phyloP scores from a whole-genome alignment of 169 alveolate species.

The Perkinsus marinus region DNA sequence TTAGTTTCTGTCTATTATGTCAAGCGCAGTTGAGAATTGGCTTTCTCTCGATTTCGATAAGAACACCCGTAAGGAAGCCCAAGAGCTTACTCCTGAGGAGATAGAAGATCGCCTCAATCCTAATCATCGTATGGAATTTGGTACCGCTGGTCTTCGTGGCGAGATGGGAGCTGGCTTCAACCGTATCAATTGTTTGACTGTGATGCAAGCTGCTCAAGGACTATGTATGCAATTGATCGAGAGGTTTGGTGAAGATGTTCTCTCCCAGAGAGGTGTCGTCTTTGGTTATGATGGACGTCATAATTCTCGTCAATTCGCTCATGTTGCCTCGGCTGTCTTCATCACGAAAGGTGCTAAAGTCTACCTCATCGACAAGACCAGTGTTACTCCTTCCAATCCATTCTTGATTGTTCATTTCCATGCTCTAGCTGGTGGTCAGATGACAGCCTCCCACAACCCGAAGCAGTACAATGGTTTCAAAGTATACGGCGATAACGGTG shows the following conservation, averaged over 20 bases:
- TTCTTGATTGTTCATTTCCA: conserved; percentile 32
- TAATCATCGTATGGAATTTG: conserved; percentile 16
- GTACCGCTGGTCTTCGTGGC: conserved; percentile 46
- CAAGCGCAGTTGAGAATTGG: too few species aligned
- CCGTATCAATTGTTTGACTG: conserved; percentile 47
- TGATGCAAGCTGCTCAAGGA: conserved; percentile 50
- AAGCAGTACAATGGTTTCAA: conserved; percentile 46
- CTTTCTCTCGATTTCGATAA: too few species aligned
- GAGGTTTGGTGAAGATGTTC: conserved; percentile 25
- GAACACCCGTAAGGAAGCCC: too few species aligned
- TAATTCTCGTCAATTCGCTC: conserved; percentile 46
- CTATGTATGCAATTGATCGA: conserved; percentile 33
- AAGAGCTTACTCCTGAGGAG: too few species aligned
- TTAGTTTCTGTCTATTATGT: too few species aligned
- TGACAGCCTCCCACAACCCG: conserved; percentile 54
- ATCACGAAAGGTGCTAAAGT: conserved; percentile 38
- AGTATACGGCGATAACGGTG: conserved; percentile 46
- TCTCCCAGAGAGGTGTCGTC: conserved; percentile 41
- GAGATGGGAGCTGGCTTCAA: conserved; percentile 46
- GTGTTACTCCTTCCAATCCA: conserved; percentile 46
- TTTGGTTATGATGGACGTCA: conserved; percentile 53
- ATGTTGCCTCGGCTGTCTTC: conserved; percentile 46
- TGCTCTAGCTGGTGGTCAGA: conserved; percentile 43
- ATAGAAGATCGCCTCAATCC: too few species aligned
- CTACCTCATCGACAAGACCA: conserved; percentile 32